Evolutionary conservation across 225 moss, liverwort and hornwort species (phyloP).

Genomic region (Marchantia paleacea): DNA sequence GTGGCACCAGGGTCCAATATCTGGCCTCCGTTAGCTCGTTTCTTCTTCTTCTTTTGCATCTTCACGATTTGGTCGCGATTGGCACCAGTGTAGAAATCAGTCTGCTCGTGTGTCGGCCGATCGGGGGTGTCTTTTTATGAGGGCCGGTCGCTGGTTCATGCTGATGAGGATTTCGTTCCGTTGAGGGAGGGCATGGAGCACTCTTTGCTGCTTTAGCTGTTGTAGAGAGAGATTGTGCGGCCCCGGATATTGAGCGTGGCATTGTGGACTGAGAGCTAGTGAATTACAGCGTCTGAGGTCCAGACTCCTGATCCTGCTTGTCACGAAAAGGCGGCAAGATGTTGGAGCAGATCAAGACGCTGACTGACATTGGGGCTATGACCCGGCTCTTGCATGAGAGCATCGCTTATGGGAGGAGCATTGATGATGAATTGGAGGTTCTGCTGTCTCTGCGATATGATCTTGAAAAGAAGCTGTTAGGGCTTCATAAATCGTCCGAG

Average conservation of each 20-base stretch:
- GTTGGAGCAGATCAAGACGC: conserved; percentile 68
- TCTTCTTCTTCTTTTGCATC: no score
- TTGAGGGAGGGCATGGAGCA: background rate
- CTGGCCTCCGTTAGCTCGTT: no score
- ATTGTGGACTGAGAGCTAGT: background rate
- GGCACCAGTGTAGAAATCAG: no score
- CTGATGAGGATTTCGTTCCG: background rate
- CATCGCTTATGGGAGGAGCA: conserved; percentile 76
- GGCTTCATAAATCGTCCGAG: conserved; percentile 78
- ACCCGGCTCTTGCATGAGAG: conserved; percentile 91
- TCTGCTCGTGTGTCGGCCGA: no score
- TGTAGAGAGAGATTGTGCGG: background rate
- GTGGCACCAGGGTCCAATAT: no score
- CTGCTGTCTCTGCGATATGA: conserved; percentile 71
- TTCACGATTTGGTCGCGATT: no score
- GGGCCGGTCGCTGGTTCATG: no score
- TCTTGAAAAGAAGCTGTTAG: conserved; percentile 69
- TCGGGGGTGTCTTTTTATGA: no score
- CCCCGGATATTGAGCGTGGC: background rate
- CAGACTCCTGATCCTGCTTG: background rate
- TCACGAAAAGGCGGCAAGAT: conserved; percentile 28
- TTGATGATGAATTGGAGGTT: conserved; percentile 72
- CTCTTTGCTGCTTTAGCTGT: background rate
- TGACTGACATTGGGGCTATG: conserved; percentile 93
- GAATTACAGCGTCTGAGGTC: background rate